Evolutionary conservation across 768 basidiomycete species (phyloP).

Genomic region (Phlegmacium glaucopus): DNA sequence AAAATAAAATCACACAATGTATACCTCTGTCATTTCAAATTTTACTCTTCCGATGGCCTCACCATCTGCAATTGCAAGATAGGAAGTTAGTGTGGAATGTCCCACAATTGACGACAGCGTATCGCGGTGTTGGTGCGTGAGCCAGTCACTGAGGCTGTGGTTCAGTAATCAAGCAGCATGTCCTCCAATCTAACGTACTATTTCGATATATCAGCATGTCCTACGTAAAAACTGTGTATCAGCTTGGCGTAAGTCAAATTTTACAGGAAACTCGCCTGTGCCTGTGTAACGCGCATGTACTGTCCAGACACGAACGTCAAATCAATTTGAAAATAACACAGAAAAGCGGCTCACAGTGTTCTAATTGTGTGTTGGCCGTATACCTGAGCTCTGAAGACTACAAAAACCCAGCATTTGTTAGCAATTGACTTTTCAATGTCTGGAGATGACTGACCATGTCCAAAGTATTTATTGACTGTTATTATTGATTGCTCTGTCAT

Average conservation of each 20-base stretch:
- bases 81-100: constrained; percentile 82
- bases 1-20: constrained; percentile 11
- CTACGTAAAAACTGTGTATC: constrained; percentile 33
- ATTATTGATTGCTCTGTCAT: no score
- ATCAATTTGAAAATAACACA: constrained; percentile 8
- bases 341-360: constrained; percentile 68
- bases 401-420: constrained; percentile 6
- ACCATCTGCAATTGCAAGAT: constrained; percentile 90
- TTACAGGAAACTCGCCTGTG: constrained; percentile 59
- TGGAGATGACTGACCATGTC: constrained; percentile 39
- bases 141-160: constrained; percentile 73
- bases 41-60: constrained; percentile 85
- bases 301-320: constrained; percentile 28
- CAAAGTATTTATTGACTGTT: constrained; percentile 31
- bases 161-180: constrained; percentile 1
- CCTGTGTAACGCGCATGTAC: constrained; percentile 97
- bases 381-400: constrained; percentile 92
- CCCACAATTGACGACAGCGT: constrained; percentile 92
- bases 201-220: constrained; percentile 95
- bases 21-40: constrained; percentile 95
- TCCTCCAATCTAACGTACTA: constrained; percentile 55
- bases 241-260: not conserved
- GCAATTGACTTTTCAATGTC: constrained; percentile 1
- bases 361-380: constrained; percentile 93
- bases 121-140: constrained; percentile 96